These are phyloP conservation scores for Articulospora tetracladia DNA, from an alignment of 495 filamentous ascomycete genomes.

Conservation along the genomic window DNA sequence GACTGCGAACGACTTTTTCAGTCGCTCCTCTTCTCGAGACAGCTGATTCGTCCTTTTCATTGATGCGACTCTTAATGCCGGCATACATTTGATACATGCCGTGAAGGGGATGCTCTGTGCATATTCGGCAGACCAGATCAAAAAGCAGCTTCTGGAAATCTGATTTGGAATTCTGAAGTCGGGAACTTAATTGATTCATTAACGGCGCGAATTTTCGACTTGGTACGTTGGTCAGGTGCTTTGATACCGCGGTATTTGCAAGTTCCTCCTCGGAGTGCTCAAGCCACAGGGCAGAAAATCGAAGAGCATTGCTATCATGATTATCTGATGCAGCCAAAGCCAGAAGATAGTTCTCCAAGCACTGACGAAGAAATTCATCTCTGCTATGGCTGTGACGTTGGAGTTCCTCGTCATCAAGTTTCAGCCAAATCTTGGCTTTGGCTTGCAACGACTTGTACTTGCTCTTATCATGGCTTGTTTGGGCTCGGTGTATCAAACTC, in stretches of 20 bases:
- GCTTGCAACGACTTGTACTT: constrained; percentile 36
- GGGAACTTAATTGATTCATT: constrained; percentile 94
- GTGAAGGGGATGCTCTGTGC: constrained; percentile 89
- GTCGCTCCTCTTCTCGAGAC: constrained; percentile 70
- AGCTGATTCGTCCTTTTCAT: constrained; percentile 66
- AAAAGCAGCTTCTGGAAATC: constrained; percentile 73
- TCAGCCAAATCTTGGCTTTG: constrained; percentile 84
- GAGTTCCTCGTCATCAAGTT: constrained; percentile 83
- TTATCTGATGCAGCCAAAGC: constrained; percentile 78
- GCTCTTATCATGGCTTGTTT: constrained; percentile 46
- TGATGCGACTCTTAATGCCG: constrained; percentile 59
- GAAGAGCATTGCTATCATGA: constrained; percentile 82
- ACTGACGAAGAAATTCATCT: constrained; percentile 76
- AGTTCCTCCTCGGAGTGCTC: constrained; percentile 68
- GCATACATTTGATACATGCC: constrained; percentile 95
- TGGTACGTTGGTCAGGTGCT: constrained; percentile 66
- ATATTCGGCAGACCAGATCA: constrained; percentile 72
- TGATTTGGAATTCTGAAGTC: constrained; percentile 64
- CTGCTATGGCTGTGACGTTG: constrained; percentile 69
- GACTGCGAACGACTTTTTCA: constrained; percentile 52
- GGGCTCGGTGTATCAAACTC: constrained; percentile 46
- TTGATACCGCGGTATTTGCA: constrained; percentile 72
- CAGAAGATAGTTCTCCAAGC: constrained; percentile 92
- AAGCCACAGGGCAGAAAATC: constrained; percentile 95
- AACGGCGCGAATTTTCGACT: constrained; percentile 88